Percentiles rank a stretch among this genome's conserved stretches.
Evolutionary conservation across 2,329 filamentous ascomycete genomes (phyloP).

Genomic region (Claviceps capensis): DNA sequence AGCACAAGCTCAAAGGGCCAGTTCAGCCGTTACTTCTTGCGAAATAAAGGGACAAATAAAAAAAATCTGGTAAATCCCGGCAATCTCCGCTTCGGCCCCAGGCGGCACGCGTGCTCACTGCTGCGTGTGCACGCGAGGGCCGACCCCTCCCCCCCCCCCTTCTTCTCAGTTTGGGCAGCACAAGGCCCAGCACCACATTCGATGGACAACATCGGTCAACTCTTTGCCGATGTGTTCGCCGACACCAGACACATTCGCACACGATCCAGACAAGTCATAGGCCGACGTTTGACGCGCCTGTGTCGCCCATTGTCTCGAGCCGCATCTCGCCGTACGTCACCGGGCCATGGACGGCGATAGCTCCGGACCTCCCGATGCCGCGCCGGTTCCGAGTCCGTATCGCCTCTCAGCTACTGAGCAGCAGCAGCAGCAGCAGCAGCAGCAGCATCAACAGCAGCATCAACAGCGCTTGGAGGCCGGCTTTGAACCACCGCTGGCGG

Average conservation of each 20-base stretch:
- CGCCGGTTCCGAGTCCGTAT: not conserved
- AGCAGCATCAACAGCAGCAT: not conserved
- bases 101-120: not conserved
- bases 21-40: no score
- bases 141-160: not conserved
- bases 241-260: conserved; percentile 4
- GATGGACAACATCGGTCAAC: conserved; percentile 5
- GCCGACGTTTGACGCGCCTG: conserved; percentile 5
- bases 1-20: no score
- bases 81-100: not conserved
- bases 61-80: not conserved
- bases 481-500: not conserved
- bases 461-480: not conserved
- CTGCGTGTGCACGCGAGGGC: no score
- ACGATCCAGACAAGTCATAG: conserved; percentile 4
- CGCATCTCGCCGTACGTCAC: conserved; percentile 3
- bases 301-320: conserved; percentile 5
- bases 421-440: not conserved
- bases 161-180: not conserved
- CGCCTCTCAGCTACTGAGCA: not conserved
- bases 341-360: conserved; percentile 6
- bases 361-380: not conserved
- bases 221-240: conserved; percentile 7
- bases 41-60: not conserved
- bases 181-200: conserved; percentile 1